Percentiles rank a stretch among this genome's conserved stretches.
Evolutionary conservation across 768 basidiomycete species (phyloP).

Genomic region (Leccinum pellstonianum): DNA sequence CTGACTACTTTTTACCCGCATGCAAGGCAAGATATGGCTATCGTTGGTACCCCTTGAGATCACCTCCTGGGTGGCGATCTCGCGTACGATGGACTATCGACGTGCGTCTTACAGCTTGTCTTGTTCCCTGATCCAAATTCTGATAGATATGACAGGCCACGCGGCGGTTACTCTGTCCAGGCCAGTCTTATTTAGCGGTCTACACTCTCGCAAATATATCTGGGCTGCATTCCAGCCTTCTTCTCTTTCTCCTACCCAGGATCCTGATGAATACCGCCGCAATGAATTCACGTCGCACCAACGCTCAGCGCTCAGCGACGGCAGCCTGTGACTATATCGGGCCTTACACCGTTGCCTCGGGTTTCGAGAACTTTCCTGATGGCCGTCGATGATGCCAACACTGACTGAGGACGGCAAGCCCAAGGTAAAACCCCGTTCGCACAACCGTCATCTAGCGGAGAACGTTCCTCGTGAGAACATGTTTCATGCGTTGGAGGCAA

Average conservation of each 20-base stretch:
- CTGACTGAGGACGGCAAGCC: conserved; percentile 34
- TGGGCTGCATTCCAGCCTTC: conserved; percentile 1
- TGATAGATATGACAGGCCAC: conserved; percentile 56
- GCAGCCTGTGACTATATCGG: conserved; percentile 14
- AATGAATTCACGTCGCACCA: conserved; percentile 29
- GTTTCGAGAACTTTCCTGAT: conserved; percentile 29
- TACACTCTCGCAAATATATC: not conserved
- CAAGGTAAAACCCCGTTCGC: conserved; percentile 28
- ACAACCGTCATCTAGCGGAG: conserved; percentile 23
- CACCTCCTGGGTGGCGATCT: conserved; percentile 72
- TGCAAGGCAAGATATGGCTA: conserved; percentile 77
- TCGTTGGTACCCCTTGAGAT: conserved; percentile 69
- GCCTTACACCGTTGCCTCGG: conserved; percentile 12
- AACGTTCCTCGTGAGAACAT: conserved; percentile 14
- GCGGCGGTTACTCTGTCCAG: not conserved
- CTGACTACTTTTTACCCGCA: not conserved
- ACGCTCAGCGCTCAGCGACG: conserved; percentile 21
- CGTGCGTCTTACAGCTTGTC: conserved; percentile 45
- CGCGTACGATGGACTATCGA: conserved; percentile 91
- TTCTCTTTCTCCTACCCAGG: not conserved
- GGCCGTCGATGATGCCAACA: conserved; percentile 25
- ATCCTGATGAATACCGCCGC: conserved; percentile 25
- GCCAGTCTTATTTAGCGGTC: conserved; percentile 2
- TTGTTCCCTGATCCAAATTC: not conserved
- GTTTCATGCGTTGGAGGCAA: no score